Percentiles rank a stretch among this genome's conserved stretches.
phyloP scores from a whole-genome alignment of 495 filamentous ascomycete genomes.

The Elasticomyces elasticus region DNA sequence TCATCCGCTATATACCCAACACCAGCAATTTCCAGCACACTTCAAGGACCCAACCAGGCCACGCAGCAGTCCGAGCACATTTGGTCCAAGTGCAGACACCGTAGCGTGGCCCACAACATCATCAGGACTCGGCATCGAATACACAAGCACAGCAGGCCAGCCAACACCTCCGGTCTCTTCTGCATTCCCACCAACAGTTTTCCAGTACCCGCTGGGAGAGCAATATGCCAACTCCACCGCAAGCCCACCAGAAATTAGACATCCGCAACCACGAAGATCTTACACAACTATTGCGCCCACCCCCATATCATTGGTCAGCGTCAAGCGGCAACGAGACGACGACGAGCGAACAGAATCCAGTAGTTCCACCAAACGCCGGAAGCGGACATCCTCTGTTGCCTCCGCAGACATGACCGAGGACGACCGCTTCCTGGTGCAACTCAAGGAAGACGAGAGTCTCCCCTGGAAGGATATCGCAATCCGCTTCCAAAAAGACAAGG shows the following conservation, averaged over 20 bases:
- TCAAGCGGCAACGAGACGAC: slow-evolving; percentile 27
- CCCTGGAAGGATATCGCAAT: slow-evolving; percentile 62
- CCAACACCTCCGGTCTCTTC: slow-evolving; percentile 21
- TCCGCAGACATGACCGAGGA: slow-evolving; percentile 45
- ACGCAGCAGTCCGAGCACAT: slow-evolving; percentile 33
- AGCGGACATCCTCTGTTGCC: slow-evolving; percentile 25
- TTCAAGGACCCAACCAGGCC: slow-evolving; percentile 22
- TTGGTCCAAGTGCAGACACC: slow-evolving; percentile 27
- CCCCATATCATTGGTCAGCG: slow-evolving; percentile 16
- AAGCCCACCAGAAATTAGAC: slow-evolving; percentile 23
- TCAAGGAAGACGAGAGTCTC: slow-evolving; percentile 56
- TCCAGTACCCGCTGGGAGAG: slow-evolving; percentile 14
- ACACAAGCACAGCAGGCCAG: slow-evolving; percentile 20
- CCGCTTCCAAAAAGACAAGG: slow-evolving; percentile 50
- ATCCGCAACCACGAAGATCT: slow-evolving; percentile 28
- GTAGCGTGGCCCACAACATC: slow-evolving; percentile 25
- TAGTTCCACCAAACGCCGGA: slow-evolving; percentile 20
- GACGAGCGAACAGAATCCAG: slow-evolving; percentile 20
- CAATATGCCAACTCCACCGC: slow-evolving; percentile 14
- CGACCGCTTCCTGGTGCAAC: slow-evolving; percentile 55
- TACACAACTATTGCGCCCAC: slow-evolving; percentile 30
- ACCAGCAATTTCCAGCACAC: slow-evolving; percentile 1
- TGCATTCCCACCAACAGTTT: slow-evolving; percentile 9
- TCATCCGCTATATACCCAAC: neutral
- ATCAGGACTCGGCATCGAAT: slow-evolving; percentile 28